These are phyloP conservation scores for Nicotiana paniculata DNA, from an alignment of 257 asterid species.

Conservation along the genomic window DNA sequence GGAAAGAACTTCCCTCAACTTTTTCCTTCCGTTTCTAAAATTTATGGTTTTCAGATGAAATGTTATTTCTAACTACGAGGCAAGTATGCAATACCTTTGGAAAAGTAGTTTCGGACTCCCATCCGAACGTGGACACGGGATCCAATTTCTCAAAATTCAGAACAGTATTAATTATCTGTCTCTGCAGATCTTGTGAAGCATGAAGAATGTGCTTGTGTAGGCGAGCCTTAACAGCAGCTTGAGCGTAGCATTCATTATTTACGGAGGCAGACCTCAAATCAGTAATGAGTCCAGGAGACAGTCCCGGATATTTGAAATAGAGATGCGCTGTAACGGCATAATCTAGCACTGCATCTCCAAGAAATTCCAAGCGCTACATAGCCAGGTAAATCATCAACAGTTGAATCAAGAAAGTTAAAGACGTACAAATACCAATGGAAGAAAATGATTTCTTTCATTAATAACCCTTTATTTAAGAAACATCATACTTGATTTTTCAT, in stretches of 20 bases:
- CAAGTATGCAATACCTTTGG: constrained; percentile 53
- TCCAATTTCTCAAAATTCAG: constrained; percentile 13
- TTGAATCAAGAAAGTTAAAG: not conserved
- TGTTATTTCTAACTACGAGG: not conserved
- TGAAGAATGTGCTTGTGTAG: constrained; percentile 65
- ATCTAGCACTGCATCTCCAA: constrained; percentile 87
- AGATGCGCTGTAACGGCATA: constrained; percentile 55
- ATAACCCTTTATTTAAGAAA: not conserved
- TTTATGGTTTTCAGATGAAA: not conserved
- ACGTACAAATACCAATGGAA: not conserved
- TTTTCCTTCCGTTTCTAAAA: not conserved
- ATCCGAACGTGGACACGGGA: constrained; percentile 48
- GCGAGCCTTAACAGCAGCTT: constrained; percentile 47
- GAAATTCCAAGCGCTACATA: constrained; percentile 71
- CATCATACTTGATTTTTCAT: not conserved
- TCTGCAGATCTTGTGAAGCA: constrained; percentile 55
- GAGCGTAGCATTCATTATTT: constrained; percentile 73
- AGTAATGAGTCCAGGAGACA: constrained; percentile 68
- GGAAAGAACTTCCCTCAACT: not conserved
- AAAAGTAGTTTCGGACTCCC: constrained; percentile 52
- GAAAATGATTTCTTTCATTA: not conserved
- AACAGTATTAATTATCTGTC: constrained; percentile 36
- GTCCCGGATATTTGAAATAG: constrained; percentile 41
- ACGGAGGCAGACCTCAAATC: constrained; percentile 89
- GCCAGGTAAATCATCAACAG: not conserved